Conservation (phyloP, 2,329 filamentous ascomycete genomes). For the Aspergillus brasiliensis region DNA sequence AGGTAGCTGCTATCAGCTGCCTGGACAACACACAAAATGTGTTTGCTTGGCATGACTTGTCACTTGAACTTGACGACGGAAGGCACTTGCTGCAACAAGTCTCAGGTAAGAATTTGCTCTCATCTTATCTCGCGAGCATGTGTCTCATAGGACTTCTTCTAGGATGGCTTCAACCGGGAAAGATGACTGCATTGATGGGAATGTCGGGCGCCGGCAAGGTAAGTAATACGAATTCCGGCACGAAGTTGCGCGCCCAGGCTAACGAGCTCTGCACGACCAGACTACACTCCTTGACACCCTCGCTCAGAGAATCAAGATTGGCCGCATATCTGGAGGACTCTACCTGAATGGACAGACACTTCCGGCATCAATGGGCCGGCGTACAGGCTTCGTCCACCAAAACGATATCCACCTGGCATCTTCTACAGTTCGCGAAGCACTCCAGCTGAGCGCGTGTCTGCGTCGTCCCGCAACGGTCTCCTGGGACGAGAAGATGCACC, state of each 20-base stretch:
- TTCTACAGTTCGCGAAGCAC: constrained; percentile 62
- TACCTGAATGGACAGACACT: constrained; percentile 1
- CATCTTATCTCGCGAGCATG: no score
- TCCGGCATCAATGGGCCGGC: constrained; percentile 55
- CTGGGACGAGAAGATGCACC: constrained; percentile 61
- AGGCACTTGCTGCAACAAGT: no score
- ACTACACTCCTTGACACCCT: constrained; percentile 14
- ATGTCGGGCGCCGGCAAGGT: constrained; percentile 64
- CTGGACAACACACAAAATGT: no score
- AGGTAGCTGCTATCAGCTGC: no score
- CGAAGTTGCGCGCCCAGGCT: no score
- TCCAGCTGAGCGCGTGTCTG: constrained; percentile 63
- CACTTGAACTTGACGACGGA: no score
- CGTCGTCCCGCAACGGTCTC: constrained; percentile 59
- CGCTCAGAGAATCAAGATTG: constrained; percentile 4
- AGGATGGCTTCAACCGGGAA: no score
- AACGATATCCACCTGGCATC: constrained; percentile 63
- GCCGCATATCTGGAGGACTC: background rate
- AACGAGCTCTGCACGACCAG: constrained; percentile 37
- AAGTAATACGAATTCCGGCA: no score
- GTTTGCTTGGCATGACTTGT: no score
- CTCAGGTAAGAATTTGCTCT: no score
- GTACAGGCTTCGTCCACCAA: constrained; percentile 56
- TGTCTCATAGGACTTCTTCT: no score
- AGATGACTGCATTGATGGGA: constrained; percentile 50